These are phyloP conservation scores for Quercus mongolica DNA, from an alignment of 306 rosid genomes.

Conservation along the genomic window DNA sequence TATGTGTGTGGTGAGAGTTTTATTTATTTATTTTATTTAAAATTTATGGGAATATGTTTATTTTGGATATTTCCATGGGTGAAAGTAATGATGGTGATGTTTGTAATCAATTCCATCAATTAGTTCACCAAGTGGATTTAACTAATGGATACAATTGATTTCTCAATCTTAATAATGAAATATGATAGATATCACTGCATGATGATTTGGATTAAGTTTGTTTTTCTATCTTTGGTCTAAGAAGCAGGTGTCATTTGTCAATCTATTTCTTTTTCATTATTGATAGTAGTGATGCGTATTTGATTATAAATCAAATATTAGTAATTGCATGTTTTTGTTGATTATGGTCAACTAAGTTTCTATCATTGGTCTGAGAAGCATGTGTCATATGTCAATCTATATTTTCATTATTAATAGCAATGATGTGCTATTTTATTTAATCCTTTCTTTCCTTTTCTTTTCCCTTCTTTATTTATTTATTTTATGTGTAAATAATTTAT, in stretches of 20 bases:
- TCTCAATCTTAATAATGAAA: background rate
- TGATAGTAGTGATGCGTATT: background rate
- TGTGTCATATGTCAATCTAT: background rate
- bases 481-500: too few relatives aligned
- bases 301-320: background rate
- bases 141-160: background rate
- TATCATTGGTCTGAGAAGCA: background rate
- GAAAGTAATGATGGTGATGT: slow-evolving; percentile 7
- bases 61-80: slow-evolving; percentile 13
- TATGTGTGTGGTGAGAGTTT: background rate
- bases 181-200: background rate
- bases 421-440: too few relatives aligned
- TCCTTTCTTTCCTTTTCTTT: too few relatives aligned
- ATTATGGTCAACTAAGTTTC: background rate
- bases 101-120: background rate
- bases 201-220: background rate
- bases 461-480: too few relatives aligned
- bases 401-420: background rate
- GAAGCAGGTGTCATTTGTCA: background rate
- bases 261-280: background rate
- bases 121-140: background rate
- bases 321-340: background rate
- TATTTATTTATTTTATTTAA: too few relatives aligned
- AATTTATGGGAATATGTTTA: background rate
- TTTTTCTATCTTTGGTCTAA: background rate